Percentiles rank a stretch among this genome's conserved stretches.
Conservation (phyloP, 345 rosid genomes). For the Melaleuca quinquenervia region DNA sequence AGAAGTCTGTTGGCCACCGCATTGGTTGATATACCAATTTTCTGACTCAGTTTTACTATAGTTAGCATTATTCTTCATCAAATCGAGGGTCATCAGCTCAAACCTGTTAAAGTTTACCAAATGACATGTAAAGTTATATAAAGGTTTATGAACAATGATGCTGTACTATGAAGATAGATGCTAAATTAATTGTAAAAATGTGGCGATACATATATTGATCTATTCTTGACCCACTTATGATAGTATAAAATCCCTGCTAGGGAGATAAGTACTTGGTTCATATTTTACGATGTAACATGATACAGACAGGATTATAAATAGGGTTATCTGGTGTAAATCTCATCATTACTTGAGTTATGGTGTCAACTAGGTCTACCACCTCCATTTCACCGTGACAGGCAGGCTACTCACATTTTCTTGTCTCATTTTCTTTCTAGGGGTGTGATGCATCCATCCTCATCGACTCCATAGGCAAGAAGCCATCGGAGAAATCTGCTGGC, state of each 20-base stretch:
- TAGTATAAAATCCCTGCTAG: too few relatives aligned
- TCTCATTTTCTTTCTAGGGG: constrained; percentile 23
- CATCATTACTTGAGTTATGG: neutral
- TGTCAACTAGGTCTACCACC: neutral
- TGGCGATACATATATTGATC: too few relatives aligned
- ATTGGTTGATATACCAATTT: neutral
- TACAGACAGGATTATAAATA: too few relatives aligned
- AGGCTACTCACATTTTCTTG: neutral
- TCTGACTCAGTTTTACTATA: neutral
- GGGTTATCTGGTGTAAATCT: too few relatives aligned
- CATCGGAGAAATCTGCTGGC: constrained; percentile 50
- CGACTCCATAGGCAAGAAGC: constrained; percentile 28
- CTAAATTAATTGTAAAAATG: neutral
- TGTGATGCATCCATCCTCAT: constrained; percentile 77
- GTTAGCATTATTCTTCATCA: neutral
- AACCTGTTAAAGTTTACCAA: neutral
- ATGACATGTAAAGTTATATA: neutral
- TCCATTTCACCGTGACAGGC: neutral
- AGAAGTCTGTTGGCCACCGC: neutral
- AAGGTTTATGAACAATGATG: neutral
- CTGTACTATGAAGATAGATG: neutral
- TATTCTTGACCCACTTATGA: too few relatives aligned
- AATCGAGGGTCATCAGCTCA: neutral
- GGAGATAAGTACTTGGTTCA: too few relatives aligned
- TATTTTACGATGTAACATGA: too few relatives aligned